Evolutionary conservation across 768 basidiomycete genomes (phyloP), one percentile per base, ranked within the genome.

Genomic region (Naganishia onofrii): DNA sequence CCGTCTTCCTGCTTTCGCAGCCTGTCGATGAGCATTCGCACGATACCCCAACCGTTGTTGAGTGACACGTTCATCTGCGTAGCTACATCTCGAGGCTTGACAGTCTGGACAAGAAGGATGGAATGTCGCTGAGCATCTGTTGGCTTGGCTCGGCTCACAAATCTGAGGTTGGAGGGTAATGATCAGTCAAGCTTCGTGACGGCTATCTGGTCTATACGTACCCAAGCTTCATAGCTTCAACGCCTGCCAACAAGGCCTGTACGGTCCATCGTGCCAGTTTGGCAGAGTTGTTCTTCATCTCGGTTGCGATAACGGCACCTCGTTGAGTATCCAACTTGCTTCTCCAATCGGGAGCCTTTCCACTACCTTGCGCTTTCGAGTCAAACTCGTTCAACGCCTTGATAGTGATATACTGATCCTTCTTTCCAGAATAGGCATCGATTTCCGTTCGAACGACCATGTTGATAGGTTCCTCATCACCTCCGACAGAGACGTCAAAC

Each of bases 221-320:
- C 98, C 92, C 60, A 44, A 63, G 60, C 84, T 98, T 99, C 88
- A 98, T 90, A 71, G 89, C 83, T 63, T 98, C 96, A 26, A 93
- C 95, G 53, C 96, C 96, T 53, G 96, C 93, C 42, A 99, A 84
- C 46, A 97, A 85, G 78, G 90, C 90, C 84, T 97, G 93, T 21
- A 97, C 91, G 0, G 95, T 89, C 93, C 95, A 99, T 77, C 95
- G 90, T 23, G 94, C 93, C 32, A 99, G 86, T 81, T 99, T 99
- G 83, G 89, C 93, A 75, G 89, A 91, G 83, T 99, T 99, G 83
- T 99, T 99, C 84, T 98, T 99, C 96, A 98, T 98, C 85, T 99
- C 96, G 29, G 92, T 94, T 42, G 96, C 93, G 70, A 98, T 93
- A 52, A 99, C 95, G 1, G 96, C 96, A 72, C 96, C 96, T 54